phyloP scores from a whole-genome alignment of 1,284 basidiomycete genomes.

The Ganoderma lingzhi region DNA sequence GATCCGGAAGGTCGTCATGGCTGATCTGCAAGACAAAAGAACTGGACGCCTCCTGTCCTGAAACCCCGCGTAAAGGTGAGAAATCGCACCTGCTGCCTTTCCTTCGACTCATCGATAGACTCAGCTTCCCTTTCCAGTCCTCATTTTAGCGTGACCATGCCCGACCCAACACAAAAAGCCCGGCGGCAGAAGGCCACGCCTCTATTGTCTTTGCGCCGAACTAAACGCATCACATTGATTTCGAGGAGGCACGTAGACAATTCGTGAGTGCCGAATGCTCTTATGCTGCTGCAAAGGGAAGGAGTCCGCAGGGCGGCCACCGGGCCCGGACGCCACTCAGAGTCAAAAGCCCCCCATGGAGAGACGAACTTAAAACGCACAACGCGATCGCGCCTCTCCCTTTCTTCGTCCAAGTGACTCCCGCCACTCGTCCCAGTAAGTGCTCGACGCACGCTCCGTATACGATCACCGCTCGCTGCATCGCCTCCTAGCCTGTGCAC shows the following conservation, averaged over 20 bases:
- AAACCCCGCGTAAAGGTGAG: background rate
- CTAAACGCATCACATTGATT: constrained; percentile 9
- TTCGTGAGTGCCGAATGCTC: constrained; percentile 5
- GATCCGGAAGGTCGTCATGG: constrained; percentile 5
- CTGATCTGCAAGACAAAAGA: constrained; percentile 11
- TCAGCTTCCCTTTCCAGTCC: background rate
- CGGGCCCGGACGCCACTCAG: background rate
- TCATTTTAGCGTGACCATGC: constrained; percentile 6
- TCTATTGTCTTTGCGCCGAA: constrained; percentile 9
- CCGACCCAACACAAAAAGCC: constrained; percentile 7
- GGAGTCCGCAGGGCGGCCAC: background rate
- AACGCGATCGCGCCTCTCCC: constrained; percentile 6
- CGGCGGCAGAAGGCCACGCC: constrained; percentile 4
- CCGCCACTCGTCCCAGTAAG: constrained; percentile 1
- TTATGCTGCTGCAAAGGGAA: background rate
- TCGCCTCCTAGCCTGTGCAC: background rate
- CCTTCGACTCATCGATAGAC: constrained; percentile 8
- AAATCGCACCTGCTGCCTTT: background rate
- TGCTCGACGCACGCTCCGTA: background rate
- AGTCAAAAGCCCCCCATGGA: background rate
- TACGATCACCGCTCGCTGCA: background rate
- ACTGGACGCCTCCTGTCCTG: background rate
- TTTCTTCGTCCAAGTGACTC: constrained; percentile 11
- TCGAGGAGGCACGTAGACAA: constrained; percentile 1
- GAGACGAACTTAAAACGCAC: constrained; percentile 3